Evolutionary conservation across 768 basidiomycete genomes (phyloP), one percentile per base, ranked within the genome.

Genomic region (Sarcomyxa edulis): DNA sequence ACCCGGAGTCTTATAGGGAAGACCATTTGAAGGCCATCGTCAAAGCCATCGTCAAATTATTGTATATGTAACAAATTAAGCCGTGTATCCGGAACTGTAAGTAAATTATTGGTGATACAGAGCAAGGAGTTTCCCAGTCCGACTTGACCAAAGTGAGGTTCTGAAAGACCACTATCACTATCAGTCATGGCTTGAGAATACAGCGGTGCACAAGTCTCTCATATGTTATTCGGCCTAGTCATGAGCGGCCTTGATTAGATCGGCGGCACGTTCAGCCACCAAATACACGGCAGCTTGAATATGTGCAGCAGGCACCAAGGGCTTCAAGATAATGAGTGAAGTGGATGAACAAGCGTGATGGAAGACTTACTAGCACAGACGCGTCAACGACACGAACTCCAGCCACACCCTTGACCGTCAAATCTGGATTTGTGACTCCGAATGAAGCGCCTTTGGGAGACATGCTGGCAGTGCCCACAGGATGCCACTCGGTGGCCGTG

Each of bases 331-430:
- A 31, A 14, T 11, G 36, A 23, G 27, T 15, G 25, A 37, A 11
- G 8, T 14, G 24, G 9, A 28, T n/a, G n/a, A n/a, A n/a, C 29
- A 8, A 7, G 7, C 9, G 16, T 9, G 20, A 16, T 24, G 18
- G 1, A 16, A 30, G 3, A 37, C 63, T 46, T 28, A 61, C 65
- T 35, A 66, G 45, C 11, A 65, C 52, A 12, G 62, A 64, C 5
- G 64, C 62, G 47, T 69, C 65, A 6, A 67, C 58, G 10, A 69
- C 47, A 7, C 67, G 45, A 36, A 69, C 37, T 4, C 61, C 65
- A 2, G 24, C 34, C 0, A 55, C 50, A n/a, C 57, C 54, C 42
- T 66, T 65, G 8, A 69, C 54, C 7, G 31, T 43, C 5, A 69
- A 42, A 37, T 62, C 49, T 5, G 64, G 56, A 50, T 61, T 52